Base-by-base conservation (phyloP, 1,284 basidiomycete species). In the Leccinum fallax region DNA sequence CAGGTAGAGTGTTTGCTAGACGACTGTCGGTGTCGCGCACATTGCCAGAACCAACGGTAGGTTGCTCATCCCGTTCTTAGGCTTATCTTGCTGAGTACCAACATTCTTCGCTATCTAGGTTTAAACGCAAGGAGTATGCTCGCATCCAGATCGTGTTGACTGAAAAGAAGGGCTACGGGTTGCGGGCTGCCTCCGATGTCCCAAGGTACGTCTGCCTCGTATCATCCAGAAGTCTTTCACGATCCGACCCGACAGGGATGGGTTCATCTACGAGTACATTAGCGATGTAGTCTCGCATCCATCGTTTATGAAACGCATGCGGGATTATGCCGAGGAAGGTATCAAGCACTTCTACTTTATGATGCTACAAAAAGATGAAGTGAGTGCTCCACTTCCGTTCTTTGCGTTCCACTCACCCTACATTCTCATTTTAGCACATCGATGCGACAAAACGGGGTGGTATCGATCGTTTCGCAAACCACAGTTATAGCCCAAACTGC, bases 291-390 rank as follows among this genome's bases (percentile, higher is more conserved):
- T 99, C 66, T 90, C 88, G 63, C 91, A 94, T 52, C 80, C 83
- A 16, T 90, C 90, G 16, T 98, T 99, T 76, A 87, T 92, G 76
- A 94, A 94, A 74, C 88, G 97, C 46, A 98, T 99, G 95, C 86
- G 92, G 56, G 89, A 92, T 43, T 99, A 99, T 74, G 95, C 89
- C 2, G 85, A 90, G 49, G 95, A 98, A 75, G 96, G 96, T 16
- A 95, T 98, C 65, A 83, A 88, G 61, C 97, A 99, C 77, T 99
- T 99, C 72, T 99, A 99, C 79, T 99, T 99, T 73, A 99, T 99
- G 97, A 97, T 98, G 93, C 79, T 99, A 60, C 97, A 98, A 77
- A 95, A 94, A 70, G 95, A 98, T 69, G 95, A 99, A 84, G 94
- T 94, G 66, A 64, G 87, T 68, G 9, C 24, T 49, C 30, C 7